These are phyloP conservation scores for Lathyrus aphaca DNA, from an alignment of 306 rosid genomes.

Conservation along the genomic window DNA sequence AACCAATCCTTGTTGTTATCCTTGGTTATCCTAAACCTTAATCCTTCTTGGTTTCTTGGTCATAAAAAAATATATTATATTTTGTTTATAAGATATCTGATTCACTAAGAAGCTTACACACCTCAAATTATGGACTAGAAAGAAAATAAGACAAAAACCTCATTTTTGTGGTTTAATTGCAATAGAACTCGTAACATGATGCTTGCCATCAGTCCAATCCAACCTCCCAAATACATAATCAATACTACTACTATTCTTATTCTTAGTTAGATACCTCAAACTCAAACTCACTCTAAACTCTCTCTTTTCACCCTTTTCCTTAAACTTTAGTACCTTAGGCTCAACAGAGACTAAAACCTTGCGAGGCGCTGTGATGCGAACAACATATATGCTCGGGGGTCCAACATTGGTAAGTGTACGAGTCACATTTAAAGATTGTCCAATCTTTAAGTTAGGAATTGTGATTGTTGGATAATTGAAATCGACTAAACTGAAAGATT, in stretches of 20 bases:
- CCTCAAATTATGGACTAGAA: background rate
- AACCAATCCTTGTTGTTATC: too few species aligned
- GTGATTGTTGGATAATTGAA: conserved; percentile 70
- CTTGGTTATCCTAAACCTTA: too few species aligned
- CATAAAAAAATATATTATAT: too few species aligned
- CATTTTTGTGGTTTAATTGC: conserved; percentile 9
- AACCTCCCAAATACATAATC: conserved; percentile 44
- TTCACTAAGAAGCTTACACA: background rate
- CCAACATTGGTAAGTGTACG: conserved; percentile 70
- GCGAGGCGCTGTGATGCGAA: conserved; percentile 37
- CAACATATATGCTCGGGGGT: conserved; percentile 48
- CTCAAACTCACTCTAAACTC: conserved; percentile 40
- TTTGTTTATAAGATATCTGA: too few species aligned
- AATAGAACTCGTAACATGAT: conserved; percentile 55
- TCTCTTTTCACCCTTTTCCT: conserved; percentile 51
- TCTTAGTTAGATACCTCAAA: conserved; percentile 4
- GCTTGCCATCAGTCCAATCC: conserved; percentile 54
- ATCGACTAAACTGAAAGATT: conserved; percentile 42
- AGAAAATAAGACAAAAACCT: background rate
- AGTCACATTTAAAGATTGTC: conserved; percentile 30
- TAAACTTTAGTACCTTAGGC: conserved; percentile 48
- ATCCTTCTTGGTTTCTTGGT: too few species aligned
- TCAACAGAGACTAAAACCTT: conserved; percentile 42
- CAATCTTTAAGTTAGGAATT: conserved; percentile 15
- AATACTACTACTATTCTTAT: background rate